Evolutionary conservation across 2,329 filamentous ascomycete genomes (phyloP), one percentile per base, ranked within the genome.

Genomic region (Scytalidium sp.): DNA sequence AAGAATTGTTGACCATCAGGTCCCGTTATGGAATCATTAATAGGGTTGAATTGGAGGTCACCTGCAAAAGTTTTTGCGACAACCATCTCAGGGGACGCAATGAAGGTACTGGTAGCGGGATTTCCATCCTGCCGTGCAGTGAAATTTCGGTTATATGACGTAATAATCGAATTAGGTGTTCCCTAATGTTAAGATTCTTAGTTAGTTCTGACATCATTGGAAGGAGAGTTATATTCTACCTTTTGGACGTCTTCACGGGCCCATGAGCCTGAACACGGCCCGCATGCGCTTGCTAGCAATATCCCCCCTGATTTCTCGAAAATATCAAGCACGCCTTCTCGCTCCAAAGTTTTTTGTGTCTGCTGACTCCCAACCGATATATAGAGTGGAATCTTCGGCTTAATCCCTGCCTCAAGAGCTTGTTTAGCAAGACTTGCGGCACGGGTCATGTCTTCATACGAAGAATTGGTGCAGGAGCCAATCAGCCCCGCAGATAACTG

Each of bases 61-160:
- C 70, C 71, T 15, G 69, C 67, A 55, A 70, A 68, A 42, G 66
- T 67, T 60, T 72, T 61, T 27, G 67, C 71, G 10, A 71, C 71
- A 20, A 72, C 72, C 47, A 76, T 62, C 49, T 76, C 72, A 19
- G 73, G 73, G 2, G 72, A 75, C 15, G 73, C 70, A 42, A 76
- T 70, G 53, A 77, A 76, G 1, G 72, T 73, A 58, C 75, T 72
- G 0, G 74, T 77, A 22, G 70, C 72, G 2, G 73, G 65, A 32
- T 70, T 69, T 3, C 65, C 56, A 47, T 70, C 66, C 42, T 68
- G 67, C 1, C 67, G 65, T 3, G 63, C 66, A 1, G 65, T 66
- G 45, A 69, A 70, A 19, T 69, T 70, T 5, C 67, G 59, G 46
- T 70, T 70, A 54, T 65, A 70, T 19, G 59, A 65, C 8, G 66